Percentiles rank a stretch among this genome's conserved stretches.
These are phyloP conservation scores for Crithidia thermophila DNA, from an alignment of 208 protist genomes.

Conservation along the genomic window DNA sequence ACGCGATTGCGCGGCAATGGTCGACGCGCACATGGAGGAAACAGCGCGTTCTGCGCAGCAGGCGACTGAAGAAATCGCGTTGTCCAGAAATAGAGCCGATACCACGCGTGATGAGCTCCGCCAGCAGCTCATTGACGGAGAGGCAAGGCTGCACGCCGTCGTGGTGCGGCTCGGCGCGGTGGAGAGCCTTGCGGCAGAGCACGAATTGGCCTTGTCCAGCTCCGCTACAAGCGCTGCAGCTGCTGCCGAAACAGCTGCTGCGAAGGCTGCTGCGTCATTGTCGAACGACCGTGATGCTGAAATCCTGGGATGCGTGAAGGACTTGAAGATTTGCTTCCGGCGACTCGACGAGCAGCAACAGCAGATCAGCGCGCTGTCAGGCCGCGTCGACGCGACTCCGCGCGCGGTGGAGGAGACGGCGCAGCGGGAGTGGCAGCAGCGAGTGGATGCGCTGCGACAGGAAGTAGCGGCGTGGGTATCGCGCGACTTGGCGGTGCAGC, in stretches of 20 bases:
- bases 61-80: not conserved
- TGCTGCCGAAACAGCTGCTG: not conserved
- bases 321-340: conserved; percentile 1
- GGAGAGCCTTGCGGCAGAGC: conserved; percentile 1
- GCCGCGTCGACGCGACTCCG: too few relatives aligned
- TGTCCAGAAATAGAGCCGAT: not conserved
- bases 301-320: not conserved
- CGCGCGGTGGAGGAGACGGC: not conserved
- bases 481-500: not conserved
- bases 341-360: conserved; percentile 19
- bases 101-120: not conserved
- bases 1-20: conserved; percentile 3
- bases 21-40: not conserved
- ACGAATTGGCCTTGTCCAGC: too few relatives aligned
- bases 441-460: conserved; percentile 4
- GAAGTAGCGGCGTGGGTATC: conserved; percentile 1
- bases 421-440: conserved; percentile 9
- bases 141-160: not conserved
- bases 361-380: not conserved
- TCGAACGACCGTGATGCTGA: too few relatives aligned
- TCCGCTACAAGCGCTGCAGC: not conserved
- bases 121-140: not conserved
- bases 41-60: not conserved
- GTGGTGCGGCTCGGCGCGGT: conserved; percentile 4
- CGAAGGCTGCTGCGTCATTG: too few relatives aligned